Conservation (phyloP, 768 basidiomycete genomes). For the Pisolithus albus region DNA sequence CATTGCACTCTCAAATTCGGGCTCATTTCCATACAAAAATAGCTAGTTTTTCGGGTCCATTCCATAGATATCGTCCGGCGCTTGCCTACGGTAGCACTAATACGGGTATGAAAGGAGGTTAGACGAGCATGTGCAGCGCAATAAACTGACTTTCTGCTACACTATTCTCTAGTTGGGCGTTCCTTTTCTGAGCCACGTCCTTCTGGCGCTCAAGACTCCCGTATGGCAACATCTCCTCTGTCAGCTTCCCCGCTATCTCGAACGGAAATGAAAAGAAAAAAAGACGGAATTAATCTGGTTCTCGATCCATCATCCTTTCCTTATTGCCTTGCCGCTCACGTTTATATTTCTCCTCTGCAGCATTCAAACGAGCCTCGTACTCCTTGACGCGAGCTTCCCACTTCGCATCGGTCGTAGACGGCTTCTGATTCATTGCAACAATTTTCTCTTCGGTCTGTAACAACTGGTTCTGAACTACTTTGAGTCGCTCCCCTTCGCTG, state of each 20-base stretch:
- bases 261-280: constrained; percentile 2
- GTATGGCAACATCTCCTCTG: background rate
- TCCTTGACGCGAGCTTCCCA: constrained; percentile 97
- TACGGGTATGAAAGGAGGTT: too few relatives aligned
- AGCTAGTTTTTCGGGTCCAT: too few relatives aligned
- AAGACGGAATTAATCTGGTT: constrained; percentile 54
- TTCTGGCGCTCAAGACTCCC: constrained; percentile 74
- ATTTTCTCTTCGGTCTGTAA: constrained; percentile 80
- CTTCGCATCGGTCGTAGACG: constrained; percentile 65
- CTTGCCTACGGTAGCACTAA: too few relatives aligned
- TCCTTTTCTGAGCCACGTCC: constrained; percentile 73
- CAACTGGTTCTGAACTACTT: constrained; percentile 79
- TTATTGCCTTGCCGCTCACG: constrained; percentile 90
- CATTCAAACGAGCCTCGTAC: constrained; percentile 73
- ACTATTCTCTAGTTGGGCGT: constrained; percentile 24
- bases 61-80: too few relatives aligned
- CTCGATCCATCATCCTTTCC: constrained; percentile 70
- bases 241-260: background rate
- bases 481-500: constrained; percentile 84
- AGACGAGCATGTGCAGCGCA: too few relatives aligned
- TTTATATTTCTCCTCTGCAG: constrained; percentile 88
- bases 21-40: too few relatives aligned
- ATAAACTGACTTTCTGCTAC: too few relatives aligned
- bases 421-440: constrained; percentile 65
- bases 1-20: too few relatives aligned